A percentile compares a stretch with the other conserved stretches of the same genome.
Evolutionary conservation across 1,284 basidiomycete genomes (phyloP).

Genomic region (Ceratobasidium theobromae): DNA sequence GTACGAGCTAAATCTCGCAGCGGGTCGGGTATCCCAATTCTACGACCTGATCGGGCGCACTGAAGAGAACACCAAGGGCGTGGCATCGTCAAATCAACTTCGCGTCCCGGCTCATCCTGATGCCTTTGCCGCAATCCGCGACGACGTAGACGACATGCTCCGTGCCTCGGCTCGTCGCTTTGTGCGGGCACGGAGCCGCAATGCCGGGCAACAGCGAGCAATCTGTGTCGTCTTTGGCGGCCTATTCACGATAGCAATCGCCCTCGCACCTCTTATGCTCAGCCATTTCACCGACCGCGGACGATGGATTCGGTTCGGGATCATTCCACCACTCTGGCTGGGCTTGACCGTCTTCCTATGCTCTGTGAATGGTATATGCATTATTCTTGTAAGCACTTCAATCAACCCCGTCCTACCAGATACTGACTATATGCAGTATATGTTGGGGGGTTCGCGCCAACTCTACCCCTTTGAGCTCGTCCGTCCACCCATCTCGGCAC

Average conservation of each 20-base stretch:
- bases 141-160: slow-evolving; percentile 29
- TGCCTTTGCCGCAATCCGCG: not conserved
- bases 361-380: not conserved
- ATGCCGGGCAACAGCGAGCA: slow-evolving; percentile 15
- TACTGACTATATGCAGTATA: slow-evolving; percentile 13
- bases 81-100: not conserved
- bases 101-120: slow-evolving; percentile 1
- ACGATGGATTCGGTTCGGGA: slow-evolving; percentile 18
- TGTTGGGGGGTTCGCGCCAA: slow-evolving; percentile 28
- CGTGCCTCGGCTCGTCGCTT: slow-evolving; percentile 26
- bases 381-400: not conserved
- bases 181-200: slow-evolving; percentile 15
- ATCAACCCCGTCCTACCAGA: not conserved
- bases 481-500: slow-evolving; percentile 20
- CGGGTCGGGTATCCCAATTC: not conserved
- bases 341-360: slow-evolving; percentile 12
- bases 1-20: slow-evolving; percentile 31
- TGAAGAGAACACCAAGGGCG: not conserved
- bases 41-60: not conserved
- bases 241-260: not conserved
- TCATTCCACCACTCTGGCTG: slow-evolving; percentile 27
- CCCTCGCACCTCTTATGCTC: slow-evolving; percentile 23
- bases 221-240: slow-evolving; percentile 21
- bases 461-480: slow-evolving; percentile 32
- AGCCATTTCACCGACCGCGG: not conserved